These are phyloP conservation scores for Aspergillus panamensis DNA, from an alignment of 495 filamentous ascomycete genomes.

Conservation along the genomic window DNA sequence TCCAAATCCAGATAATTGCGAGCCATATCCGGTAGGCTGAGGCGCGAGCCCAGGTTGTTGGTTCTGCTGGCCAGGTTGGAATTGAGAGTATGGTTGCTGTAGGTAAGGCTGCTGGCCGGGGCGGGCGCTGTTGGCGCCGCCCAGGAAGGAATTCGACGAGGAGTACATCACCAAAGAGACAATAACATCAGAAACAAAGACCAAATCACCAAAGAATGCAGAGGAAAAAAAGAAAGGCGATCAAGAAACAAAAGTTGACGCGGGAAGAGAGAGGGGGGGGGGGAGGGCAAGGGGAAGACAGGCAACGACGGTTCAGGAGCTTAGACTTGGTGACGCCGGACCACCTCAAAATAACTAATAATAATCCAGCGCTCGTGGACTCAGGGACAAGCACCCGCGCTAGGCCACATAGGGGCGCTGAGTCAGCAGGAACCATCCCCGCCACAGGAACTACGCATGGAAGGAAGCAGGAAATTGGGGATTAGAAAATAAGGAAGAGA, in stretches of 20 bases:
- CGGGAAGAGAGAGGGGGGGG: conserved; percentile 11
- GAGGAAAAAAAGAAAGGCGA: conserved; percentile 19
- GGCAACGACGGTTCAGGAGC: conserved; percentile 17
- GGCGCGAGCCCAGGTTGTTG: conserved; percentile 51
- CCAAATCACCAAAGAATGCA: conserved; percentile 15
- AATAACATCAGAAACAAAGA: conserved; percentile 30
- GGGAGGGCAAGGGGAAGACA: conserved; percentile 4
- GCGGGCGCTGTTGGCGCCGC: conserved; percentile 69
- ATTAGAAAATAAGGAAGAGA: not conserved
- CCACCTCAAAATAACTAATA: not conserved
- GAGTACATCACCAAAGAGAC: conserved; percentile 68
- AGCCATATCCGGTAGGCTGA: conserved; percentile 52
- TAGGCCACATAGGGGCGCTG: conserved; percentile 5
- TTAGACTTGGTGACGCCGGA: conserved; percentile 13
- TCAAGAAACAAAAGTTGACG: conserved; percentile 12
- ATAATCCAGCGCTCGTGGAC: conserved; percentile 5
- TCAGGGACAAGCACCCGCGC: conserved; percentile 15
- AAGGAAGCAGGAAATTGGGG: too few species aligned
- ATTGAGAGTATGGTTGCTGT: conserved; percentile 47
- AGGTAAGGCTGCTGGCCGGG: conserved; percentile 58
- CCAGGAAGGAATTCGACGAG: conserved; percentile 78
- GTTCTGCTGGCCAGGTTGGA: conserved; percentile 49
- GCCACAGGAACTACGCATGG: too few species aligned
- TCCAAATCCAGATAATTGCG: conserved; percentile 53
- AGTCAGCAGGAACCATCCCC: conserved; percentile 7